Conservation (phyloP, 2,329 filamentous ascomycete genomes). For the Fusarium decemcellulare region DNA sequence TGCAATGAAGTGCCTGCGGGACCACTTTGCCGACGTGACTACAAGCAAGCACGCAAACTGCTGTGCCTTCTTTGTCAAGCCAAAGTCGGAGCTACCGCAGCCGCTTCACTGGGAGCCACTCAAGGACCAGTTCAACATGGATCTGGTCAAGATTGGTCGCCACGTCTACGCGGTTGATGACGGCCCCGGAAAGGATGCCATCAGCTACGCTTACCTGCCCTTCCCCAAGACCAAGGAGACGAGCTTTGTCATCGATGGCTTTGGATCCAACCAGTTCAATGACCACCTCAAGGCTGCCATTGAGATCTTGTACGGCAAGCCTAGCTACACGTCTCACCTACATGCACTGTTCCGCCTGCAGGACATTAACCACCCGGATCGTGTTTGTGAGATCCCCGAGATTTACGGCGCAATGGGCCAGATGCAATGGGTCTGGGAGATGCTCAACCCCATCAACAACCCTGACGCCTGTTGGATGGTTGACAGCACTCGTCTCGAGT, state of each 20-base stretch:
- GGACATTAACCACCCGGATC: constrained; percentile 17
- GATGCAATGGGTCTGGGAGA: constrained; percentile 29
- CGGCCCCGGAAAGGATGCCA: constrained; percentile 10
- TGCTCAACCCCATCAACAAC: constrained; percentile 35
- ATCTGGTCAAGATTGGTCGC: constrained; percentile 36
- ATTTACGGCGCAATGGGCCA: constrained; percentile 36
- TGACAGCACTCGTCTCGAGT: constrained; percentile 10
- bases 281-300: constrained; percentile 41
- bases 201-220: constrained; percentile 39
- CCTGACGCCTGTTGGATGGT: constrained; percentile 31
- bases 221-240: constrained; percentile 29
- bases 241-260: constrained; percentile 27
- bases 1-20: constrained; percentile 1
- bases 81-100: not conserved
- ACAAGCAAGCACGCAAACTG: constrained; percentile 16
- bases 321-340: constrained; percentile 8
- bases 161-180: constrained; percentile 7
- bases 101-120: constrained; percentile 41
- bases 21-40: constrained; percentile 9
- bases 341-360: constrained; percentile 36
- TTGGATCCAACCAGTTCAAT: constrained; percentile 47
- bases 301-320: constrained; percentile 45
- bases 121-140: constrained; percentile 22
- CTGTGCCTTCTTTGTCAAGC: constrained; percentile 44
- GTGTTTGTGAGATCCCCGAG: not conserved